phyloP scores from a whole-genome alignment of 345 rosid genomes.

The Garcia nutans region DNA sequence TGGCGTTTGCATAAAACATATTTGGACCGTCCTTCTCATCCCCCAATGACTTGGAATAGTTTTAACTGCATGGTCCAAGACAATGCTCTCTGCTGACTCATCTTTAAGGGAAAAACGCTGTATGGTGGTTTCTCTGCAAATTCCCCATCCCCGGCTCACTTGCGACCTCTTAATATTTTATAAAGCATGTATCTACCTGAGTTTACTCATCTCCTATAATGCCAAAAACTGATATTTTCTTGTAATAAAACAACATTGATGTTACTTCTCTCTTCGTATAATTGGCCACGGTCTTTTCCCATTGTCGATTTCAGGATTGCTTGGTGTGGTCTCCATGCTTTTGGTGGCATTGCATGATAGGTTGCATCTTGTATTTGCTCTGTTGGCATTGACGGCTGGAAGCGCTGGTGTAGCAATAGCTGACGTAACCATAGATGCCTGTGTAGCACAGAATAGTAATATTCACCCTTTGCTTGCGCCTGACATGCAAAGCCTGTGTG shows the following conservation, averaged over 20 bases:
- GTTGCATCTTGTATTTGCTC: conserved; percentile 66
- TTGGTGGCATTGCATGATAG: conserved; percentile 60
- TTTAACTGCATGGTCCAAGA: not conserved
- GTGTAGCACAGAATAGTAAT: conserved; percentile 84
- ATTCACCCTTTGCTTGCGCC: conserved; percentile 70
- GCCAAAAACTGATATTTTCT: not conserved
- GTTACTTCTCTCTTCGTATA: not conserved
- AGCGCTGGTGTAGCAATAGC: conserved; percentile 85
- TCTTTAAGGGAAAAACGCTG: not conserved
- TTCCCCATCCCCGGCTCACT: not conserved
- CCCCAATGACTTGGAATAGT: not conserved
- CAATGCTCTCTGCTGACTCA: not conserved
- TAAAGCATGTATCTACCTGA: not conserved
- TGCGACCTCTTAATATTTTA: not conserved
- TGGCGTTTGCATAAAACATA: not conserved
- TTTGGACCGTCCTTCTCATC: not conserved
- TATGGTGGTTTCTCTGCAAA: not conserved
- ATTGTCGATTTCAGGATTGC: conserved; percentile 51
- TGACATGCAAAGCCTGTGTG: conserved; percentile 94
- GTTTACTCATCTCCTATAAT: not conserved
- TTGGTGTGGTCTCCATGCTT: conserved; percentile 69
- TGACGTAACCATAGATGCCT: conserved; percentile 95
- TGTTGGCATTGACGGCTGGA: conserved; percentile 62
- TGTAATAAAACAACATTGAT: not conserved
- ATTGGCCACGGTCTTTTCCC: not conserved